phyloP scores from a whole-genome alignment of 139 green algal species.

The Gonium pectorale region DNA sequence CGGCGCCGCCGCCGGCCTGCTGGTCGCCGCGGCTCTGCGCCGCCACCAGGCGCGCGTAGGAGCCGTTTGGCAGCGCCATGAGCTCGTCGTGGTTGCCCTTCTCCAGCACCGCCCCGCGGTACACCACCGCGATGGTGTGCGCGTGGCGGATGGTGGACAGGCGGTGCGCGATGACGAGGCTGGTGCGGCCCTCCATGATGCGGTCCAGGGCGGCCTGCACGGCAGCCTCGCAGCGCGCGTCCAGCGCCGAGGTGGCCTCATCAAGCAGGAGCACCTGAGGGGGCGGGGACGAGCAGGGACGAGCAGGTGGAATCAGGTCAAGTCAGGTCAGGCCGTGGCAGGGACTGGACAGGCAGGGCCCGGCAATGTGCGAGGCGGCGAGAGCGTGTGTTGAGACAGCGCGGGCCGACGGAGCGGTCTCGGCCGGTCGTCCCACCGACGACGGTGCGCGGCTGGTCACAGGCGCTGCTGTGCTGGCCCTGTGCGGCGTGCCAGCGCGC shows the following conservation, averaged over 20 bases:
- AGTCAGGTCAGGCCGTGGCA: too few relatives aligned
- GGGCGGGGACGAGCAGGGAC: too few relatives aligned
- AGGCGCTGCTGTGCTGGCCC: too few relatives aligned
- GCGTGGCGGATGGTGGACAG: slow-evolving; percentile 87
- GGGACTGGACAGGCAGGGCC: too few relatives aligned
- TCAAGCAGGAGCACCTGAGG: slow-evolving; percentile 50
- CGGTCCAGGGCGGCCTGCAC: slow-evolving; percentile 76
- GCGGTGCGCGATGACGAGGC: slow-evolving; percentile 90
- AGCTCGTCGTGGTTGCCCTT: slow-evolving; percentile 73
- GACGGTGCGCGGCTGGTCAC: too few relatives aligned
- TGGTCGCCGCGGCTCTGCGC: slow-evolving; percentile 74
- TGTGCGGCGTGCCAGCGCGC: too few relatives aligned
- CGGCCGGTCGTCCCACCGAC: too few relatives aligned
- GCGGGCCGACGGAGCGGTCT: too few relatives aligned
- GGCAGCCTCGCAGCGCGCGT: slow-evolving; percentile 75
- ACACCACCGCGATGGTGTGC: slow-evolving; percentile 87
- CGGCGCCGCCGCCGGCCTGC: too few relatives aligned
- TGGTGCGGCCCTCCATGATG: slow-evolving; percentile 83
- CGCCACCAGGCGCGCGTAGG: slow-evolving; percentile 75
- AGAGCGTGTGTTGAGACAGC: too few relatives aligned
- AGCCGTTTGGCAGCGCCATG: slow-evolving; percentile 60
- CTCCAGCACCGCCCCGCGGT: slow-evolving; percentile 58
- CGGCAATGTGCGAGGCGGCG: too few relatives aligned
- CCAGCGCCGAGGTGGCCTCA: slow-evolving; percentile 70
- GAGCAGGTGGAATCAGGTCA: not conserved